phyloP scores from a whole-genome alignment of 2,329 filamentous ascomycete genomes.

The Hypoxylon sp. region DNA sequence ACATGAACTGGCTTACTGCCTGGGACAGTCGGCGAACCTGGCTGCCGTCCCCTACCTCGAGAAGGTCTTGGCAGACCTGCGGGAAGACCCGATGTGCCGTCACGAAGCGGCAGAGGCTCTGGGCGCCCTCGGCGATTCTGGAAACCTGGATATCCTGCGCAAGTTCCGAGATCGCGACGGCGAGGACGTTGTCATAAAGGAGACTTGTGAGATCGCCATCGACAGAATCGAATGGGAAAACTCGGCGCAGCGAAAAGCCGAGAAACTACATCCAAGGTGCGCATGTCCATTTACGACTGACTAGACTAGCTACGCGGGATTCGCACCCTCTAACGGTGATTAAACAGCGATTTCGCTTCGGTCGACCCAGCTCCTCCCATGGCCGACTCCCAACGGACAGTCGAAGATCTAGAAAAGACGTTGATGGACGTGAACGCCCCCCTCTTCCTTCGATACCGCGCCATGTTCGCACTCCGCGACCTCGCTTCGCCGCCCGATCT shows the following conservation, averaged over 20 bases:
- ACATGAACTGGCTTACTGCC: constrained; percentile 96
- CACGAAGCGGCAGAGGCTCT: constrained; percentile 97
- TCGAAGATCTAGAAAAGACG: constrained; percentile 76
- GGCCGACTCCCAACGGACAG: constrained; percentile 72
- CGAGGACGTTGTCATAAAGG: constrained; percentile 82
- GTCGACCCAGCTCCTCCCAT: constrained; percentile 94
- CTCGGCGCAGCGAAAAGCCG: constrained; percentile 71
- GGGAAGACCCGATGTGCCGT: constrained; percentile 94
- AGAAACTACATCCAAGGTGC: constrained; percentile 84
- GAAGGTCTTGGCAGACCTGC: constrained; percentile 74
- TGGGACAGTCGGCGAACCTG: constrained; percentile 85
- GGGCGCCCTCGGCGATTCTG: constrained; percentile 80
- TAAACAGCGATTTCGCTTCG: constrained; percentile 85
- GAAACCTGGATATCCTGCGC: constrained; percentile 77
- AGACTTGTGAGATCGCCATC: constrained; percentile 97
- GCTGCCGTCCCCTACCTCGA: constrained; percentile 77
- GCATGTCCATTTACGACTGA: constrained; percentile 32
- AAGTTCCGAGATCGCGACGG: constrained; percentile 75
- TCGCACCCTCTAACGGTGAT: constrained; percentile 39
- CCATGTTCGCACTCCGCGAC: constrained; percentile 97
- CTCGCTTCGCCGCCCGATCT: constrained; percentile 92
- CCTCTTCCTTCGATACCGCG: constrained; percentile 91
- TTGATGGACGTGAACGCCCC: constrained; percentile 81
- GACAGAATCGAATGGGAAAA: constrained; percentile 95
- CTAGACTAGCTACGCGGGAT: neutral